These are phyloP conservation scores for Leptomonas pyrrhocoris DNA, from an alignment of 208 protist species.

Conservation along the genomic window DNA sequence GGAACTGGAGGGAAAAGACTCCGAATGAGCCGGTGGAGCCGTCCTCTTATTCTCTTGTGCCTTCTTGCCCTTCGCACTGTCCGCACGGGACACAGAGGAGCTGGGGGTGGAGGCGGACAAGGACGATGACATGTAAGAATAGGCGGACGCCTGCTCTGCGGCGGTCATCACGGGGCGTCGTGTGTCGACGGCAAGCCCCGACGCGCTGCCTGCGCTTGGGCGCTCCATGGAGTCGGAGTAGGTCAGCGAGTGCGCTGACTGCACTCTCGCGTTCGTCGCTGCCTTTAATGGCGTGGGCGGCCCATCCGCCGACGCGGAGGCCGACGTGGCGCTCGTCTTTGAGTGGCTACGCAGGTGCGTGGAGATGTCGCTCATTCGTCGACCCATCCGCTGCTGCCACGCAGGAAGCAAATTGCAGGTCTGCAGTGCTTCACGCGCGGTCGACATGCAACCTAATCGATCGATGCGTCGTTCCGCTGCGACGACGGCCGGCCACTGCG, in stretches of 20 bases:
- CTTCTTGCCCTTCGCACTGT: background rate
- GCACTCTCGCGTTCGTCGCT: no score
- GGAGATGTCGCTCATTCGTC: slow-evolving; percentile 5
- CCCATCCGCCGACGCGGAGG: background rate
- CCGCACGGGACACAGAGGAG: background rate
- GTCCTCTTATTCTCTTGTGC: background rate
- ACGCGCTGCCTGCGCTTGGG: slow-evolving; percentile 1
- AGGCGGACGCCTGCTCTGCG: background rate
- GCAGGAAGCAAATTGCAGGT: slow-evolving; percentile 13
- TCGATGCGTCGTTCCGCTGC: slow-evolving; percentile 17
- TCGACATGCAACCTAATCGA: slow-evolving; percentile 28
- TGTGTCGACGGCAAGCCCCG: background rate
- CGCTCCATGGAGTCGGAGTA: slow-evolving; percentile 21
- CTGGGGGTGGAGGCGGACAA: background rate
- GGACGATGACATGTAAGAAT: background rate
- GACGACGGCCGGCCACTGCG: slow-evolving; percentile 15
- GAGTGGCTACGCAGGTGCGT: background rate
- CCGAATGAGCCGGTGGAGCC: background rate
- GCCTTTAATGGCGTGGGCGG: slow-evolving; percentile 1
- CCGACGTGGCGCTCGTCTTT: background rate
- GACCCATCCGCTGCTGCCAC: slow-evolving; percentile 33
- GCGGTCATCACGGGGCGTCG: background rate
- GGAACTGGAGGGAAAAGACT: slow-evolving; percentile 7
- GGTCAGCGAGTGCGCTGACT: background rate
- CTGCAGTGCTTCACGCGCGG: slow-evolving; percentile 29